These are phyloP conservation scores for Neurospora sp. DNA, from an alignment of 495 filamentous ascomycete species.

Conservation along the genomic window DNA sequence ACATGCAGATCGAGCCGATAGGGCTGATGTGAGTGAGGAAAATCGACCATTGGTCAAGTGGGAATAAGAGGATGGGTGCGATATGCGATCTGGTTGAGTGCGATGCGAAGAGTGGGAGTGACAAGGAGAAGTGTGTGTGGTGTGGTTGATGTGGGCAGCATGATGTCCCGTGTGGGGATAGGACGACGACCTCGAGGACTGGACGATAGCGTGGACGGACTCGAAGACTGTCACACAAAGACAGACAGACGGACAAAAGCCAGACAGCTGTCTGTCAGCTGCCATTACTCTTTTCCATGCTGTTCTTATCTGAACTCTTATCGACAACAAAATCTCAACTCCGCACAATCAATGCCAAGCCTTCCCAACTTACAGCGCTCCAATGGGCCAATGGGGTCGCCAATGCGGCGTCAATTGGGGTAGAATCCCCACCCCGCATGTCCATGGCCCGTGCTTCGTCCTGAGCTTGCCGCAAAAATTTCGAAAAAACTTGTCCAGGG, in stretches of 20 bases:
- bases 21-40: not conserved
- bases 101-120: not conserved
- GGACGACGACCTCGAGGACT: not conserved
- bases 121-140: not conserved
- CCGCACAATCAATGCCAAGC: not conserved
- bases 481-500: conserved; percentile 14
- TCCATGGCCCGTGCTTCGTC: conserved; percentile 16
- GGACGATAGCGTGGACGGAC: not conserved
- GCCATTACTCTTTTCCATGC: not conserved
- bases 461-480: conserved; percentile 24
- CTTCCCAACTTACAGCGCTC: not conserved
- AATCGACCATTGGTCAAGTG: not conserved
- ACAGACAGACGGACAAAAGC: not conserved
- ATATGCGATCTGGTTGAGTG: not conserved
- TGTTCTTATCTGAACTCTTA: not conserved
- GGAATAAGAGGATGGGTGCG: not conserved
- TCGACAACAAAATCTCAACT: not conserved
- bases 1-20: not conserved
- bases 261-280: not conserved
- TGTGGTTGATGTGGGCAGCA: not conserved
- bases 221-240: not conserved
- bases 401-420: not conserved
- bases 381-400: not conserved
- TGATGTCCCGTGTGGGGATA: not conserved
- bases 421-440: conserved; percentile 13